Percentiles rank a stretch among this genome's conserved stretches.
These are phyloP conservation scores for Dysphania ambrosioides DNA, from an alignment of 148 eudicot genomes.

Conservation along the genomic window DNA sequence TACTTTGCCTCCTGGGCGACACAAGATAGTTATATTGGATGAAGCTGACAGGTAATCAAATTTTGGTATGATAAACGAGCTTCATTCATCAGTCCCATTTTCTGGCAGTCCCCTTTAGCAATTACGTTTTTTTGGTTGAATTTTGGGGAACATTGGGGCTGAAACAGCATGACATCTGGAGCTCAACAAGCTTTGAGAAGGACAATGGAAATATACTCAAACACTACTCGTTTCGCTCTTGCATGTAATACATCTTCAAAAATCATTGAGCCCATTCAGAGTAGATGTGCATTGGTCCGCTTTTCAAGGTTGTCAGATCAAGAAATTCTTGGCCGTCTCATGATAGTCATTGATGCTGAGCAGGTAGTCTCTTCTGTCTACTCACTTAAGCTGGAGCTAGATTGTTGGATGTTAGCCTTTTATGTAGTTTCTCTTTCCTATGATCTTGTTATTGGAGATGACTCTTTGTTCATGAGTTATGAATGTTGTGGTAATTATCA, in stretches of 20 bases:
- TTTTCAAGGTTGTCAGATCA: constrained; percentile 91
- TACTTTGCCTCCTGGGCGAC: constrained; percentile 85
- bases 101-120: neutral
- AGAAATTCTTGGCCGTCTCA: constrained; percentile 94
- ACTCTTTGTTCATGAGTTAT: neutral
- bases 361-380: constrained; percentile 39
- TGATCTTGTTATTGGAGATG: neutral
- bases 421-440: neutral
- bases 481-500: neutral
- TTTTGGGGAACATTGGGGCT: constrained; percentile 8
- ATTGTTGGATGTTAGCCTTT: neutral
- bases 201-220: constrained; percentile 97
- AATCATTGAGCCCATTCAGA: constrained; percentile 95
- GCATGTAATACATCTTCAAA: constrained; percentile 94
- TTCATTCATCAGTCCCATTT: neutral
- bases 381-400: neutral
- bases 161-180: constrained; percentile 90
- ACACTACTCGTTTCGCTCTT: constrained; percentile 93
- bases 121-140: neutral
- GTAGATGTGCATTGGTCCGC: constrained; percentile 98
- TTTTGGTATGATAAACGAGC: neutral
- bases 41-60: constrained; percentile 84
- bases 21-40: constrained; percentile 85
- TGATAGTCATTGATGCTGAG: constrained; percentile 84
- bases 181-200: constrained; percentile 97